A percentile compares a stretch with the other conserved stretches of the same genome.
Conservation (phyloP, 306 rosid species). For the Malus domestica region ASM211411v1 NC_041791.1:13958501-13959000, state of each 20-base stretch:
- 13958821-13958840: conserved; percentile 92
- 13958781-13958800: conserved; percentile 13
- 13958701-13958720: conserved; percentile 96
- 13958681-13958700: conserved; percentile 96
- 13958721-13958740: conserved; percentile 95
- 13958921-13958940: conserved; percentile 97
- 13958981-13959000: conserved; percentile 98
- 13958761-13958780: background rate
- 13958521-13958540: background rate
- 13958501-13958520: background rate
- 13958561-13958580: background rate
- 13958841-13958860: conserved; percentile 87
- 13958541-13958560: background rate
- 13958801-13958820: conserved; percentile 39
- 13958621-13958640: background rate
- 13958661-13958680: conserved; percentile 90
- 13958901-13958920: conserved; percentile 98
- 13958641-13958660: conserved; percentile 3
- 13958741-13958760: conserved; percentile 41
- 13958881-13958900: conserved; percentile 99
- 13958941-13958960: conserved; percentile 88
- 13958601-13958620: background rate
- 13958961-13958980: conserved; percentile 91
- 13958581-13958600: background rate
- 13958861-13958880: conserved; percentile 99